These are phyloP conservation scores for Rhizopogon sp. DNA, from an alignment of 768 basidiomycete genomes.

Conservation along the genomic window DNA sequence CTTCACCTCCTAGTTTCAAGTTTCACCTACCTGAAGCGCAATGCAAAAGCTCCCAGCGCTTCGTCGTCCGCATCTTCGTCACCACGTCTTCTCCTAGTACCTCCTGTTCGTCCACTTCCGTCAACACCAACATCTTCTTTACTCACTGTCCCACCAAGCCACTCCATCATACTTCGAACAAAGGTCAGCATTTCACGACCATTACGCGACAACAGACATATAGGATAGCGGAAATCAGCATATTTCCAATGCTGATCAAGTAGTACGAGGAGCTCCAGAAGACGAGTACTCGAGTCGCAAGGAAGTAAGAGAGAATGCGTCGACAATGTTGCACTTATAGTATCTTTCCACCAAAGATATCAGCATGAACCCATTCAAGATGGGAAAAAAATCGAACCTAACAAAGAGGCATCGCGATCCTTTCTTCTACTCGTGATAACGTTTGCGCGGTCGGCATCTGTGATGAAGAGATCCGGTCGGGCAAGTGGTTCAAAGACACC, in stretches of 20 bases:
- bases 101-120: constrained; percentile 47
- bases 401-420: constrained; percentile 84
- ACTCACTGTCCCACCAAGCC: constrained; percentile 93
- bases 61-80: constrained; percentile 79
- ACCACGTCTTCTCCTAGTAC: constrained; percentile 46
- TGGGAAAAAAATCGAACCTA: constrained; percentile 46
- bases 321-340: constrained; percentile 81
- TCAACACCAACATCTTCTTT: constrained; percentile 90
- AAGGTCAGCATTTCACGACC: constrained; percentile 92
- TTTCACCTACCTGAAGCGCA: constrained; percentile 72
- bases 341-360: constrained; percentile 44
- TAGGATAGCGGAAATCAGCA: constrained; percentile 76
- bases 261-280: constrained; percentile 91
- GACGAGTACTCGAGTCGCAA: constrained; percentile 90
- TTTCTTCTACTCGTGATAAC: constrained; percentile 84
- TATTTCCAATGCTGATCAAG: constrained; percentile 98
- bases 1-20: neutral
- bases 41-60: constrained; percentile 76
- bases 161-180: constrained; percentile 97
- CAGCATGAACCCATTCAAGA: neutral
- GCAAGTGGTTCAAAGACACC: constrained; percentile 83
- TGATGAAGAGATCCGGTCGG: constrained; percentile 89
- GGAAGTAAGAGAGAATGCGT: constrained; percentile 84
- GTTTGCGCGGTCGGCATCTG: constrained; percentile 81
- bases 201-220: constrained; percentile 90